Evolutionary conservation across 75 land plant species (phyloP), one percentile per base, ranked within the genome.

Genomic region (Cryptomeria japonica): DNA sequence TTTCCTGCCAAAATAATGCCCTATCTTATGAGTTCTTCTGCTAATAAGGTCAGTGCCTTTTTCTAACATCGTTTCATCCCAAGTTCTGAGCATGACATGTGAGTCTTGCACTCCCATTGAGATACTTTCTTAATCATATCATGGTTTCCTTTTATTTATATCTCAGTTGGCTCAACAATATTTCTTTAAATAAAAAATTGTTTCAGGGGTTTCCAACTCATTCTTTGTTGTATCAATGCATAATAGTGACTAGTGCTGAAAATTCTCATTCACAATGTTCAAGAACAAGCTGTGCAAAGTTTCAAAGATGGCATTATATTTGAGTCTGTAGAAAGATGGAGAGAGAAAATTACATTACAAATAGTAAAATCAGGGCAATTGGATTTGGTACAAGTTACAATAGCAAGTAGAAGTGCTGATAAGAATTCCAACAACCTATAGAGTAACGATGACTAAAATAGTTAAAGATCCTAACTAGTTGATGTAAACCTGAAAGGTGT

Each of bases 11-110:
- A 32, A 44, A 42, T 28, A 61, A 28, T 41, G n/a, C 85, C 25
- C 51, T 87, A 80, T 77, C 86, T 83, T 37, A 38, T 14, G 28
- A 41, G 28, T 41, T 22, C 25, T 22, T 75, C 51, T 87, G 86
- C 2, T 64, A 7, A 64, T 64, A 77, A 83, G 18, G 51, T 2
- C n/a, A 46, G 84, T 82, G n/a, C 3, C 0, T 82, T 42, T 82
- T 28, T 82, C n/a, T n/a, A 28, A 25, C 11, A 42, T 82, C 31
- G 14, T 25, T 42, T 44, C 11, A 12, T 46, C 84, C 49, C 32
- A 82, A 25, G 34, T 18, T 3, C 4, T 82, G 84, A 14, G 53
- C 3, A 3, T 79, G 49, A 82, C 16, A 9, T 46, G 8, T 46
- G 15, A 28, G 13, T 28, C 16, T 64, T 64, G 8, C n/a, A 7